phyloP scores from a whole-genome alignment of 2,329 filamentous ascomycete species.

The Epichloe amarillans region DNA sequence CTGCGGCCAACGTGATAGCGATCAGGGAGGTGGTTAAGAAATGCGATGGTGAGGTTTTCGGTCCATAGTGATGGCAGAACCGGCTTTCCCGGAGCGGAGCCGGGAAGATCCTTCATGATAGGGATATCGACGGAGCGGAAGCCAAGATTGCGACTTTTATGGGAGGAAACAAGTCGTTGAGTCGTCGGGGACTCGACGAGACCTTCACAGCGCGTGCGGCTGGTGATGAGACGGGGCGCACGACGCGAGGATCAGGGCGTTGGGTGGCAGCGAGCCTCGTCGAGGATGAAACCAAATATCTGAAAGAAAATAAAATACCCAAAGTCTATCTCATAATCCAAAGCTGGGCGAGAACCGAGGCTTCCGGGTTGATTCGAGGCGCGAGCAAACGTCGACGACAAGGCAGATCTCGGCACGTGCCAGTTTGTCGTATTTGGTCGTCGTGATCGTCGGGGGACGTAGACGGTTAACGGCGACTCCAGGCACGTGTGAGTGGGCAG shows the following conservation, averaged over 20 bases:
- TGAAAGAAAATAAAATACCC: conserved; percentile 17
- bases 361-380: conserved; percentile 1
- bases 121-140: conserved; percentile 4
- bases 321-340: conserved; percentile 25
- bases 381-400: conserved; percentile 3
- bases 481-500: conserved; percentile 5
- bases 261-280: conserved; percentile 1
- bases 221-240: conserved; percentile 1
- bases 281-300: conserved; percentile 13
- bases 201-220: conserved; percentile 5
- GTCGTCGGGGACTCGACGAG: conserved; percentile 6
- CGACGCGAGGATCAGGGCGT: not conserved
- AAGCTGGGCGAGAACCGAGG: conserved; percentile 7
- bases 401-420: conserved; percentile 5
- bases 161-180: not conserved
- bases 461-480: conserved; percentile 2
- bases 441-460: not conserved
- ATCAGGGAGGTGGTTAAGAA: conserved; percentile 28
- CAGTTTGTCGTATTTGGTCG: conserved; percentile 2
- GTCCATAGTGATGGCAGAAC: conserved; percentile 27
- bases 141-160: conserved; percentile 6
- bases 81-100: conserved; percentile 25
- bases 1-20: conserved; percentile 26
- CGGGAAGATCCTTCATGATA: conserved; percentile 26
- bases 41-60: conserved; percentile 27